Conservation (phyloP, 495 filamentous ascomycete genomes). For the Lindgomyces ingoldianus region DNA sequence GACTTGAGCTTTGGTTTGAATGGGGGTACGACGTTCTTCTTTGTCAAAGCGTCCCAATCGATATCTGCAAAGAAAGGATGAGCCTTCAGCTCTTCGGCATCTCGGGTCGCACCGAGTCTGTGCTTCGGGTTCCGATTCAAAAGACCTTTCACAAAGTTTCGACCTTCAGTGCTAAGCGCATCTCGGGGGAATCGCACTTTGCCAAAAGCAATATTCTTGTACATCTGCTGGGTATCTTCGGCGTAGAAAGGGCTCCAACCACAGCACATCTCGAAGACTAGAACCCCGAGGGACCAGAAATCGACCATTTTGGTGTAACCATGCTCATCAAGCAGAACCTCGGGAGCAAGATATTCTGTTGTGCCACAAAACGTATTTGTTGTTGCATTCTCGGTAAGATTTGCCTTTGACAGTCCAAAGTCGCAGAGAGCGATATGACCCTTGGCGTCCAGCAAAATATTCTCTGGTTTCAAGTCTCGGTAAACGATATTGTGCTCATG, state of each 20-base stretch:
- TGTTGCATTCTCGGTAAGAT: slow-evolving; percentile 90
- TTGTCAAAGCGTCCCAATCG: slow-evolving; percentile 81
- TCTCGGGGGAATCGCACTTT: slow-evolving; percentile 96
- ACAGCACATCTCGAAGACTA: slow-evolving; percentile 99
- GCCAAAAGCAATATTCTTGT: slow-evolving; percentile 99
- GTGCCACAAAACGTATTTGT: slow-evolving; percentile 99
- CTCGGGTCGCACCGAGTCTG: slow-evolving; percentile 82
- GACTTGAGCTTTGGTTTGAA: slow-evolving; percentile 97
- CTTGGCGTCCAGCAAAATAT: slow-evolving; percentile 81
- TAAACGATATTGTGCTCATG: slow-evolving; percentile 98
- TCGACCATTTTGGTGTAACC: slow-evolving; percentile 99
- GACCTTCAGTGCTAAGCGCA: slow-evolving; percentile 86
- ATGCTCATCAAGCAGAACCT: slow-evolving; percentile 90
- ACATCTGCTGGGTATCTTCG: slow-evolving; percentile 99
- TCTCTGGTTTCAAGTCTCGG: slow-evolving; percentile 85
- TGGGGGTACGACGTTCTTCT: slow-evolving; percentile 91
- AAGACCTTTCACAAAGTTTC: slow-evolving; percentile 96
- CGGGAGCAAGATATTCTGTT: slow-evolving; percentile 94
- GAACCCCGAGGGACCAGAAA: slow-evolving; percentile 96
- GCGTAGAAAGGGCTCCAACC: slow-evolving; percentile 99
- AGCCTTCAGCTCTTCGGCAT: slow-evolving; percentile 91
- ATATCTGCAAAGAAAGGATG: slow-evolving; percentile 95
- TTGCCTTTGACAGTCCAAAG: slow-evolving; percentile 94
- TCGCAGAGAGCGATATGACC: slow-evolving; percentile 85
- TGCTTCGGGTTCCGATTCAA: slow-evolving; percentile 97